Conservation (phyloP, 2,329 filamentous ascomycete genomes). For the Kalaharituber pfeilii region DNA sequence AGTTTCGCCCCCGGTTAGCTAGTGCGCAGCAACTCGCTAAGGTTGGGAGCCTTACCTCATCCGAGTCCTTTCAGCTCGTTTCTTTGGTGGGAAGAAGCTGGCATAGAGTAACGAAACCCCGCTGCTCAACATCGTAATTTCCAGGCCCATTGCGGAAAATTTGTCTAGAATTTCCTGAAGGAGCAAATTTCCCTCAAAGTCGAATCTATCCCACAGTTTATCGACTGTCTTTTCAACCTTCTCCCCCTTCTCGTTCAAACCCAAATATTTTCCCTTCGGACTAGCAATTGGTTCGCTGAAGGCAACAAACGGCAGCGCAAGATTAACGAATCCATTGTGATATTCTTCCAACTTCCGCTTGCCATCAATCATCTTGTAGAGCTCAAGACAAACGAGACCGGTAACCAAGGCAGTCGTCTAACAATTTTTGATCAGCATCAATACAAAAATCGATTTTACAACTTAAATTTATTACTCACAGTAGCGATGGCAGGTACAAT, state of each 20-base stretch:
- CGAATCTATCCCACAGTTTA: constrained; percentile 96
- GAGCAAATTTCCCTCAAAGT: constrained; percentile 61
- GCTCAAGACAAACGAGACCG: constrained; percentile 75
- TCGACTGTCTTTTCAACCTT: constrained; percentile 54
- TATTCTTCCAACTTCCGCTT: constrained; percentile 96
- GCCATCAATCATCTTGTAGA: constrained; percentile 92
- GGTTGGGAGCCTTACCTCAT: constrained; percentile 48
- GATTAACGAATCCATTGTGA: constrained; percentile 97
- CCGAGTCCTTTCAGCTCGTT: constrained; percentile 62
- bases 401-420: constrained; percentile 81
- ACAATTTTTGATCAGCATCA: constrained; percentile 1
- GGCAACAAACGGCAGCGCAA: constrained; percentile 91
- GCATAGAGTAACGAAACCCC: constrained; percentile 90
- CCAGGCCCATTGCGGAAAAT: constrained; percentile 66
- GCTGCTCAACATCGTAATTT: constrained; percentile 87
- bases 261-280: constrained; percentile 77
- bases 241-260: constrained; percentile 46
- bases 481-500: constrained; percentile 84
- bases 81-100: constrained; percentile 70
- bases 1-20: too few relatives aligned
- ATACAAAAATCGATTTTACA: not conserved
- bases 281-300: constrained; percentile 94
- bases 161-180: constrained; percentile 65
- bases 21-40: too few relatives aligned
- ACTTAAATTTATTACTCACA: not conserved